Base-by-base conservation (phyloP, 2,329 filamentous ascomycete genomes). In the Colletotrichum magnum region DNA sequence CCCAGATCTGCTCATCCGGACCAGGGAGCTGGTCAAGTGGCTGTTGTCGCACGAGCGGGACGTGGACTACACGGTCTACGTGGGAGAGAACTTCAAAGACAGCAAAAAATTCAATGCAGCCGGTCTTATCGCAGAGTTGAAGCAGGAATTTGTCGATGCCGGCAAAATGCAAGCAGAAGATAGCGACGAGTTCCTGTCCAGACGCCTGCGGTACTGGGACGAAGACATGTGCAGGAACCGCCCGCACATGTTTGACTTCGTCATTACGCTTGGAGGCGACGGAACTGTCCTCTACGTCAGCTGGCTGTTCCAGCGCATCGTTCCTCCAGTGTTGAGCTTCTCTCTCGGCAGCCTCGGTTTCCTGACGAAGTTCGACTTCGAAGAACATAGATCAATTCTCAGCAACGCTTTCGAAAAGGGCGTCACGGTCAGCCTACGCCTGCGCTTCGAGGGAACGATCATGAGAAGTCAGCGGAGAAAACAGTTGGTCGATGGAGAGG, bases 261-360 rank as follows among this genome's bases (percentile, higher is more conserved):
- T 97, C 59, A 89, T 99, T 54, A 97, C 95, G 0, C 87, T 97
- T 3, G 95, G 94, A 57, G 96, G 96, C 13, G 96, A 99, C 77
- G 96, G 96, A n/a, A 99, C 96, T 0, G 95, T 99, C 6, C 85
- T 99, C 12, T 98, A 97, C 77, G 93, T 95, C 4, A 97, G 94
- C 77, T 98, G 95, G 95, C 86, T 99, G 1, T 99, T 99, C 79
- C 96, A 99, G 82, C 90, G 93, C 50, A 93, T 98, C 54, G 95
- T 98, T 0, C 96, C 96, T 6, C 96, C 96, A 0, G 94, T 98
- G 1, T 84, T 99, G 71, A 95, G 94, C 70, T 98, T 99, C 79
- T 89, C 94, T 1, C 84, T 98, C 10, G 96, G 96, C 9, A 97
- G 95, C 26, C 85, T 99, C 5, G 96, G 96, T 0, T 99, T 99